phyloP scores from a whole-genome alignment of 139 green algal species.

The Chlamydomonas sphaeroides region DNA sequence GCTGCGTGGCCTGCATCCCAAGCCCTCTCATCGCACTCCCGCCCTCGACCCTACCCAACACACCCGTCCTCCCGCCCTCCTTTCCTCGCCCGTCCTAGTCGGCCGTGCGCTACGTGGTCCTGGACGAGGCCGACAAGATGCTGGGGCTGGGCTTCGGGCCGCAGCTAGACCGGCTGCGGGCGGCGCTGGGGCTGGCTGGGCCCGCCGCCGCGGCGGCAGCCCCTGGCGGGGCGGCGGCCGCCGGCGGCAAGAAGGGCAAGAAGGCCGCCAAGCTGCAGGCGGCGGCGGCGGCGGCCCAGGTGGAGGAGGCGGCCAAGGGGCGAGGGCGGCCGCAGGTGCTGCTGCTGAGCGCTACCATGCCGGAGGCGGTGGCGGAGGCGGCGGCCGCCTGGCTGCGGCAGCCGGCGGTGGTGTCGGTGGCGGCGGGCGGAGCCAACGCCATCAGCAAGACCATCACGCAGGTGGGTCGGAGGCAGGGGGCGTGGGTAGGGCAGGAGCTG shows the following conservation, averaged over 20 bases:
- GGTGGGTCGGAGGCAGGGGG: conserved; percentile 55
- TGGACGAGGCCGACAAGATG: conserved; percentile 95
- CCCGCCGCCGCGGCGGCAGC: neutral
- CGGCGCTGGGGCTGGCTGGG: conserved; percentile 55
- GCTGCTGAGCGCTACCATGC: conserved; percentile 89
- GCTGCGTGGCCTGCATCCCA: too few relatives aligned
- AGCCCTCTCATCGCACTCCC: too few relatives aligned
- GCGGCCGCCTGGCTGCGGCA: conserved; percentile 69
- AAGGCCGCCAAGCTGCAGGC: conserved; percentile 1
- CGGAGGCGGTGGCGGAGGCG: conserved; percentile 52
- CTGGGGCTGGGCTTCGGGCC: conserved; percentile 80
- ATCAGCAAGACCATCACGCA: conserved; percentile 81
- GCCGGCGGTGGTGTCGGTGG: conserved; percentile 29
- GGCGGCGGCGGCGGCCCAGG: neutral
- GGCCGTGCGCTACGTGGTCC: conserved; percentile 62
- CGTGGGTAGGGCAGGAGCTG: too few relatives aligned
- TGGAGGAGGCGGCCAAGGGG: neutral
- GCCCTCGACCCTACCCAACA: too few relatives aligned
- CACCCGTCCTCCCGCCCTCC: too few relatives aligned
- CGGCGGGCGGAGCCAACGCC: conserved; percentile 39
- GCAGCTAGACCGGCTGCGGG: conserved; percentile 75
- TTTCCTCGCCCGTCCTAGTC: too few relatives aligned
- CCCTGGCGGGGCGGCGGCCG: neutral
- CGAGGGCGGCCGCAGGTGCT: conserved; percentile 67
- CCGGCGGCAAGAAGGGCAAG: neutral